Evolutionary conservation across 1,139 yeast genomes (phyloP), one percentile per base, ranked within the genome.

Genomic region (Meyerozyma guilliermondii): DNA sequence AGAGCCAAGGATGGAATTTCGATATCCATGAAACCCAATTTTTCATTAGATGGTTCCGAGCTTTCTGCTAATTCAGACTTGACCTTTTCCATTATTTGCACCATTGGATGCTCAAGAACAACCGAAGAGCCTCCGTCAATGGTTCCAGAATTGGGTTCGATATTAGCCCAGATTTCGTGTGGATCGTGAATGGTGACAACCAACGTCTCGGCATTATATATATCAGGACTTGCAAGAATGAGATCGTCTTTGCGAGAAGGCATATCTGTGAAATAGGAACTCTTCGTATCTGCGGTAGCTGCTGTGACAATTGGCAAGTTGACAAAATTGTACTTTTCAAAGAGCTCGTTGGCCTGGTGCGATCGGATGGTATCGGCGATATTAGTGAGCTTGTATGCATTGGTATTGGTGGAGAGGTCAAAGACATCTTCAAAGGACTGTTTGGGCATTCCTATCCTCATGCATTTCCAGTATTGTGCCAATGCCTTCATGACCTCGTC

Each of bases 161-260:
- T 68, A 49, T 84, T 80, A 1, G 95, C 96, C 96, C 96, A 89
- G 7, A 92, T 75, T 48, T 89, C 95, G 2, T 97, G 91, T 2
- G 98, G 89, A 55, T 91, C 98, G 60, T 91, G 98, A 11, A 91
- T 80, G 7, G 87, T 64, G 13, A 92, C 69, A 13, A 89, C 68
- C 7, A 91, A 63, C 7, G 85, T 78, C 17, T 79, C 75, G 39
- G 81, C 70, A 10, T 78, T 74, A 58, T 82, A 82, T 20, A 91
- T 76, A 48, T 81, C 78, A 5, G 89, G 85, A 14, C 95, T 80
- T 26, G 95, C 87, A 41, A 91, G 61, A 10, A 91, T 78, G 44
- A 87, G 82, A 50, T 88, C 87, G 18, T 80, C 85, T 43, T 77
- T 67, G 41, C 77, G 71, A 3, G 76, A 65, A 11, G 76, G 72